Base-by-base conservation (phyloP, 495 filamentous ascomycete genomes). In the Penicillium pancosmium region DNA sequence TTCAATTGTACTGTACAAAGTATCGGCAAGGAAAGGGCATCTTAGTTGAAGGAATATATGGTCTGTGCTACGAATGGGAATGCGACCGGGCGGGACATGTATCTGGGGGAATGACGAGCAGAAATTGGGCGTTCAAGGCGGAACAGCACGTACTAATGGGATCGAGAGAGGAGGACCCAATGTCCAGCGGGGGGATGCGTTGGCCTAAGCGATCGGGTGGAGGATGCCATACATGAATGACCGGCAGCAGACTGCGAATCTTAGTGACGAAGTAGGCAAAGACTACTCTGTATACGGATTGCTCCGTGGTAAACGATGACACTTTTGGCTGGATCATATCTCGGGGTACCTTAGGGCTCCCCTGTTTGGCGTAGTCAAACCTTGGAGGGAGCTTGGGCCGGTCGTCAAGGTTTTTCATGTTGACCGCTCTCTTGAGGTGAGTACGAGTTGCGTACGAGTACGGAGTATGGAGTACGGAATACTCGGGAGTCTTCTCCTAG, bases 81-180 rank as follows among this genome's bases (percentile, higher is more conserved):
- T n/a, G 15, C 11, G 36, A 38, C 11, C 34, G 34, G 6, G 34
- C 13, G 34, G 34, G 34, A 36, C 34, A 36, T 36, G 34, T 13
- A 15, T 48, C 46, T 48, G 21, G 46, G 41, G 21, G 46, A n/a
- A 48, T 48, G 46, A 48, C 46, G 21, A 48, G 21, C 46, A 48
- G 18, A 15, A 25, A 9, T 11, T 11, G 21, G n/a, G 11, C 18
- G 9, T 48, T 9, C 21, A 27, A 48, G 21, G 9, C 19, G 44
- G 21, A 1, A 12, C 27, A 27, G 46, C 46, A 48, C 46, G 23
- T 18, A n/a, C n/a, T n/a, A 12, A 48, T 48, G 21, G 46, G 21
- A 25, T 48, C 21, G 21, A 10, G 18, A 13, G 18, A 9, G 19
- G 21, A 48, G 18, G 23, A 25, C 46, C 46, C 18, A 12, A 18